Conservation (phyloP, 805 yeast species). For the Kregervanrija fluxuum region DNA sequence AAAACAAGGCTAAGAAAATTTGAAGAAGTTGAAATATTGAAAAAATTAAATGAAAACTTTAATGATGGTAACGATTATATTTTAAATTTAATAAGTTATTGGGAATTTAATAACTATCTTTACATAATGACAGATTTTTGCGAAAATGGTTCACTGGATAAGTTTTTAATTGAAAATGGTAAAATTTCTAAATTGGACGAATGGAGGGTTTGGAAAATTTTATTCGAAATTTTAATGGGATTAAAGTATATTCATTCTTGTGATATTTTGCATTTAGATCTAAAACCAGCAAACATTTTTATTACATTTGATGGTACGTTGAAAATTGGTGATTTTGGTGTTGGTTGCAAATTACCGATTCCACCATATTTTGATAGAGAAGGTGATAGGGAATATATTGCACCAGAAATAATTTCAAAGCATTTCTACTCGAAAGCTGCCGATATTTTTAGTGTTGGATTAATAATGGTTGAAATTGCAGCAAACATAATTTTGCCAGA, state of each 20-base stretch:
- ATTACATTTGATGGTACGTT: conserved; percentile 91
- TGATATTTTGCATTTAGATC: conserved; percentile 74
- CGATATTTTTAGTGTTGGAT: conserved; percentile 89
- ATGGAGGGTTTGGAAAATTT: conserved; percentile 96
- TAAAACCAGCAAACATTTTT: conserved; percentile 92
- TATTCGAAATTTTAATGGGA: conserved; percentile 77
- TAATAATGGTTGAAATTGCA: conserved; percentile 90
- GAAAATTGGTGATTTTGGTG: conserved; percentile 95
- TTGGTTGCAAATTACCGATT: conserved; percentile 78
- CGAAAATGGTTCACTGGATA: conserved; percentile 82
- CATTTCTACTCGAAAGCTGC: conserved; percentile 87
- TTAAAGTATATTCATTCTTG: conserved; percentile 73
- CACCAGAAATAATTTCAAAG: conserved; percentile 85
- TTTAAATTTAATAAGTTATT: conserved; percentile 71
- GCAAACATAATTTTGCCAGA: conserved; percentile 94
- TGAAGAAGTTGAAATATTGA: conserved; percentile 73
- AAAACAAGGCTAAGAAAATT: conserved; percentile 53
- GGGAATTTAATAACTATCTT: conserved; percentile 71
- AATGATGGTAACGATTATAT: conserved; percentile 50
- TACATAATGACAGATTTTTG: conserved; percentile 94
- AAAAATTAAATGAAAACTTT: conserved; percentile 20
- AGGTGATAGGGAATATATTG: conserved; percentile 96
- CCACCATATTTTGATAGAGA: conserved; percentile 76
- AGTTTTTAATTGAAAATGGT: conserved; percentile 71
- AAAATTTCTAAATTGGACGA: conserved; percentile 78